These are phyloP conservation scores for Didymellaceae sp. DNA, from an alignment of 2,329 filamentous ascomycete species.

Conservation along the genomic window DNA sequence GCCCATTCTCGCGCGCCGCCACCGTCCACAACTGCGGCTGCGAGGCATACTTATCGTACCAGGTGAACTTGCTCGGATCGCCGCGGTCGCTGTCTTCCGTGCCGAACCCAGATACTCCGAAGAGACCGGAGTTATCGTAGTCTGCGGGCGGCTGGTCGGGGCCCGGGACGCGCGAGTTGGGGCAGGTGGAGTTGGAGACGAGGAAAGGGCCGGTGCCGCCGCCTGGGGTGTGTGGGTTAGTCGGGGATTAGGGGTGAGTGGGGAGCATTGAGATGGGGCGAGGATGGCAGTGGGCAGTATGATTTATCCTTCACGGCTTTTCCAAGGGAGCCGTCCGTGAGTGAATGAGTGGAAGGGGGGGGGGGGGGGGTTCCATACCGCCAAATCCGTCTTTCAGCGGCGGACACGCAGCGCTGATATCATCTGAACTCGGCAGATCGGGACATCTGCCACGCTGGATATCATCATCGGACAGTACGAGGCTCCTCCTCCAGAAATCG, in stretches of 20 bases:
- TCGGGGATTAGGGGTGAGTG: background rate
- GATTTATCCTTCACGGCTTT: no score
- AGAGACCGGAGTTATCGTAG: background rate
- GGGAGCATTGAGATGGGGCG: background rate
- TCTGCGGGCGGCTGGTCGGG: background rate
- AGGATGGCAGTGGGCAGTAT: background rate
- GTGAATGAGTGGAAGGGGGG: background rate
- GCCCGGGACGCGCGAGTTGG: background rate
- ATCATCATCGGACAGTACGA: background rate
- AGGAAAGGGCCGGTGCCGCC: background rate
- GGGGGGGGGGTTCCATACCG: background rate
- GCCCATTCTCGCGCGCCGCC: background rate
- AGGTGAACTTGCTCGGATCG: background rate
- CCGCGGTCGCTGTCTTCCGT: background rate
- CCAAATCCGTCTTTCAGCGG: background rate
- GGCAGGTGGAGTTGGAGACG: background rate
- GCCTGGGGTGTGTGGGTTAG: background rate
- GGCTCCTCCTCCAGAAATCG: background rate
- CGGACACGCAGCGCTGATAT: background rate
- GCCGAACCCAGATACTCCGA: background rate
- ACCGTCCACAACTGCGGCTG: conserved; percentile 1
- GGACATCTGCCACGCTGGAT: background rate
- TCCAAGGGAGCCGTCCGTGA: no score
- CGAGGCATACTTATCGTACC: background rate
- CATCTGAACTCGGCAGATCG: background rate